A percentile compares a stretch with the other conserved stretches of the same genome.
Evolutionary conservation across 306 rosid species (phyloP).

Genomic region (Vigna trinervia): DNA sequence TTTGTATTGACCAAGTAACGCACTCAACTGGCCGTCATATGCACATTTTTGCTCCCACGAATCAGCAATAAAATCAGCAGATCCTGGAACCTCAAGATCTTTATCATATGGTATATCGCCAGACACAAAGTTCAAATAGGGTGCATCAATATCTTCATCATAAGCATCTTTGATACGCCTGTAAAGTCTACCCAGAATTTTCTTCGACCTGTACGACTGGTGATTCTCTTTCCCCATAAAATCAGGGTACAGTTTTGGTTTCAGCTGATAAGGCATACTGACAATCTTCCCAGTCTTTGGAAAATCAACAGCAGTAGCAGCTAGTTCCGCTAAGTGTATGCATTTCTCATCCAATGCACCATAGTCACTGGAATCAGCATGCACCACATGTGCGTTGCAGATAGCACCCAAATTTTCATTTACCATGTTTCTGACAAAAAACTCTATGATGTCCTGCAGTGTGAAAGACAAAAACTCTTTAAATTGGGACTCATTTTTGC

Average conservation of each 20-base stretch:
- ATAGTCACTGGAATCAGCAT: constrained; percentile 72
- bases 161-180: constrained; percentile 66
- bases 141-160: constrained; percentile 52
- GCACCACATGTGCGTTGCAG: constrained; percentile 96
- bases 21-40: constrained; percentile 73
- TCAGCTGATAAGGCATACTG: constrained; percentile 64
- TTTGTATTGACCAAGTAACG: constrained; percentile 75
- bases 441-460: constrained; percentile 69
- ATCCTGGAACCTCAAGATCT: constrained; percentile 65
- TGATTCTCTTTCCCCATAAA: constrained; percentile 81
- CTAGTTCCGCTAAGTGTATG: constrained; percentile 72
- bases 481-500: constrained; percentile 5
- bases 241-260: constrained; percentile 88
- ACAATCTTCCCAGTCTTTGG: constrained; percentile 84
- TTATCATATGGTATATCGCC: constrained; percentile 62
- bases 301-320: constrained; percentile 90
- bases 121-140: constrained; percentile 42
- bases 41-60: constrained; percentile 79
- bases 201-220: constrained; percentile 72
- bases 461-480: constrained; percentile 41
- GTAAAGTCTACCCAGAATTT: constrained; percentile 84
- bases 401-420: constrained; percentile 78
- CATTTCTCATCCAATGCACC: constrained; percentile 83
- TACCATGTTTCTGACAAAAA: constrained; percentile 74
- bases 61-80: constrained; percentile 63